Conservation (phyloP, 106 monocot genomes). For the Amphibolis antarctica region DNA sequence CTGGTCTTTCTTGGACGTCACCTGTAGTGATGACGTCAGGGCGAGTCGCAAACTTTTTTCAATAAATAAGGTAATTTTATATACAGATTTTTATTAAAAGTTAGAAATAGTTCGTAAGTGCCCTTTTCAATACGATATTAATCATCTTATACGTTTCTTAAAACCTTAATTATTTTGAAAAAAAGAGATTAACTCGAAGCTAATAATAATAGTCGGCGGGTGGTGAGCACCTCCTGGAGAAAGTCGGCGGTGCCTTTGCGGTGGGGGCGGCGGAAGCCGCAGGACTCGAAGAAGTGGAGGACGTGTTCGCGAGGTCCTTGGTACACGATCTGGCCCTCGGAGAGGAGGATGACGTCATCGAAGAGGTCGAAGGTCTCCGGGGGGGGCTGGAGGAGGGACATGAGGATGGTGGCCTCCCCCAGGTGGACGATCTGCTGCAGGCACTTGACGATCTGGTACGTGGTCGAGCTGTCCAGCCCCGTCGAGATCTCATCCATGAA, state of each 20-base stretch:
- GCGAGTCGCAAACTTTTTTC: no score
- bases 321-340: slow-evolving; percentile 68
- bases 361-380: slow-evolving; percentile 74
- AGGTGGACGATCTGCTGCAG: slow-evolving; percentile 54
- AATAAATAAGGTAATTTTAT: no score
- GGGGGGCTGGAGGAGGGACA: slow-evolving; percentile 71
- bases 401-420: slow-evolving; percentile 50
- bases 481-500: slow-evolving; percentile 93
- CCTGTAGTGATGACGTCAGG: slow-evolving; percentile 17
- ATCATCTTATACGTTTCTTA: no score
- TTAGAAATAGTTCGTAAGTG: no score
- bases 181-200: no score
- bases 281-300: slow-evolving; percentile 47
- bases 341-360: slow-evolving; percentile 55
- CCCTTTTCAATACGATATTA: no score
- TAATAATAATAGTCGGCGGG: no score
- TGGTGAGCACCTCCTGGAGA: slow-evolving; percentile 62
- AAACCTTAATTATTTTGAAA: no score
- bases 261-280: slow-evolving; percentile 59
- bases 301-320: slow-evolving; percentile 52
- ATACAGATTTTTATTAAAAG: no score
- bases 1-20: slow-evolving; percentile 65
- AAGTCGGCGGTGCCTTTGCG: slow-evolving; percentile 60
- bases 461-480: slow-evolving; percentile 75
- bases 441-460: slow-evolving; percentile 64